A percentile compares a stretch with the other conserved stretches of the same genome.
Evolutionary conservation across 495 filamentous ascomycete genomes (phyloP).

Genomic region (Aspergillus egyptiacus): DNA sequence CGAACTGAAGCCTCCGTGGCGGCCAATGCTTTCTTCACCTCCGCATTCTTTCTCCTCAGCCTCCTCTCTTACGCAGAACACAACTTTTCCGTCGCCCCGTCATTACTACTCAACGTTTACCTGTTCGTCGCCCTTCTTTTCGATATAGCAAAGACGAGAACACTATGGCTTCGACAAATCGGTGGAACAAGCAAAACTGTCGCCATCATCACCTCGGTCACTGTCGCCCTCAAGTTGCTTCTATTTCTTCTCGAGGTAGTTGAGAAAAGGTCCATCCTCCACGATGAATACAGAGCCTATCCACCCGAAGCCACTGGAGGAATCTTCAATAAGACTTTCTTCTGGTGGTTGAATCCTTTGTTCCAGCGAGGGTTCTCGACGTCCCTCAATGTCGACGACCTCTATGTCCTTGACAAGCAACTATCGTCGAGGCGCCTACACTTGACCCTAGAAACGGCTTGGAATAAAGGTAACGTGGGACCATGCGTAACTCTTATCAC

Average conservation of each 20-base stretch:
- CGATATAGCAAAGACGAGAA: constrained; percentile 50
- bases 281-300: constrained; percentile 33
- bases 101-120: constrained; percentile 54
- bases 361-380: constrained; percentile 45
- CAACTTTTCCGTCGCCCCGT: constrained; percentile 49
- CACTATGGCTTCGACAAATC: constrained; percentile 48
- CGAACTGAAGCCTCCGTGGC: constrained; percentile 42
- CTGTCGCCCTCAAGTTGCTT: constrained; percentile 42
- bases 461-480: constrained; percentile 26
- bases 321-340: constrained; percentile 46
- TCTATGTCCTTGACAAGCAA: constrained; percentile 42
- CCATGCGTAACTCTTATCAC: background rate
- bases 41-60: constrained; percentile 36
- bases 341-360: constrained; percentile 55
- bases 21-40: constrained; percentile 38
- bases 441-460: constrained; percentile 27
- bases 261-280: constrained; percentile 48
- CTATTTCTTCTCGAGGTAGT: constrained; percentile 49
- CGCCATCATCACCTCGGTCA: constrained; percentile 43
- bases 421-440: constrained; percentile 38
- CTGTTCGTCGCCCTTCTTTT: constrained; percentile 55
- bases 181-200: constrained; percentile 29
- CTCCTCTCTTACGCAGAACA: constrained; percentile 55
- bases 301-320: constrained; percentile 57
- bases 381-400: constrained; percentile 38